Base-by-base conservation (phyloP, 2,329 filamentous ascomycete genomes). In the Parastagonospora avenae region DNA sequence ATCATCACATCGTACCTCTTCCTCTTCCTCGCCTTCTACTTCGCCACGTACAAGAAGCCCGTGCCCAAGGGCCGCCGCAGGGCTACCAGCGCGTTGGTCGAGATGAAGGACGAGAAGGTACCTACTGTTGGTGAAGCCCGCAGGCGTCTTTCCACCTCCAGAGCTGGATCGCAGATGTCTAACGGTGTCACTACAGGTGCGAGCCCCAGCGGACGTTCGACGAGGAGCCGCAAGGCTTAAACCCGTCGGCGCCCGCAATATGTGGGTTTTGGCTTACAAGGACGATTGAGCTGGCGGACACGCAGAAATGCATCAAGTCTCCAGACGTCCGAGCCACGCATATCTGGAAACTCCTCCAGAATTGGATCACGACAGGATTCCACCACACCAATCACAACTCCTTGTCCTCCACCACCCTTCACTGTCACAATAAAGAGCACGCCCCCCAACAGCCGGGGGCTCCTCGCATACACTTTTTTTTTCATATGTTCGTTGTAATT, bases 21-120 rank as follows among this genome's bases (percentile, higher is more conserved):
- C 59, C 90, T 99, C 63, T 99, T 99, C 86, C 96, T 99, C 79
- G 93, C 89, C 44, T 99, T 99, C 87, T 99, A 97, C 84, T 84
- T 96, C 65, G 92, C 92, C 62, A 99, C 93, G 55, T 99, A 99
- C 82, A 90, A 88, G 81, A 92, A 91, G 82, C 87, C 88, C 56
- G 85, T 86, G 75, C 85, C 85, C 72, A 93, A 92, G 82, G 77
- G 78, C 53, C 74, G 85, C 82, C 82, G 83, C 67, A 92, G 88
- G 66, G 90, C 90, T 68, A 92, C 90, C 77, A 94, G 93, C 82
- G 85, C 87, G 52, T 78, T 94, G 44, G 90, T 93, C 65, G 92
- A 95, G 74, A 91, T 92, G 79, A 89, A 90, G 73, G 83, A 86
- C 68, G 83, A 88, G 70, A 83, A 90, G 70, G 77, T 87, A 54